Percentiles rank a stretch among this genome's conserved stretches.
phyloP scores from a whole-genome alignment of 139 green algal genomes.

The Spirogloea muscicola region DNA sequence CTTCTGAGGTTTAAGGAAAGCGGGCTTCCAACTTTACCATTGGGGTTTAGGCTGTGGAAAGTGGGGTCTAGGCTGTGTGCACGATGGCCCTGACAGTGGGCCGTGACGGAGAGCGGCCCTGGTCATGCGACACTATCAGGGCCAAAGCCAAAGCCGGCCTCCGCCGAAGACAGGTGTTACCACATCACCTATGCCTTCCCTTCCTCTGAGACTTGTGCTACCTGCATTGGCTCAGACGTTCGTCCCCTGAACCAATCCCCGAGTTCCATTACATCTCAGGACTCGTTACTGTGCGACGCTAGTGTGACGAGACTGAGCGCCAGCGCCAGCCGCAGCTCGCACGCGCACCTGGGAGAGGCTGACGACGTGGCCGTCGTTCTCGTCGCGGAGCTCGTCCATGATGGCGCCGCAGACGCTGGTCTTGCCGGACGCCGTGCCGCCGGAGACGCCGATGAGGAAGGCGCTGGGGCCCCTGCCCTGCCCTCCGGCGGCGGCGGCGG shows the following conservation, averaged over 20 bases:
- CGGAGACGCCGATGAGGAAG: conserved; percentile 75
- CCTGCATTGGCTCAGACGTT: too few species aligned
- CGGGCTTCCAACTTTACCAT: background rate
- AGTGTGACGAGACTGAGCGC: background rate
- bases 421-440: conserved; percentile 77
- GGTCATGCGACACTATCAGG: background rate
- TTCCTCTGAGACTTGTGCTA: too few species aligned
- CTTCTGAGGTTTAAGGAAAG: background rate
- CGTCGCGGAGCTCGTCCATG: conserved; percentile 11
- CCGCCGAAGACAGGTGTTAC: background rate
- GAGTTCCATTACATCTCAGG: too few species aligned
- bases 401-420: conserved; percentile 82
- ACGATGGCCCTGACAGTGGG: background rate
- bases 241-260: too few species aligned
- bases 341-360: conserved; percentile 1
- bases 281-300: background rate
- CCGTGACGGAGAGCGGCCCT: background rate
- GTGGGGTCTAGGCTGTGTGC: background rate
- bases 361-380: background rate
- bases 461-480: too few species aligned
- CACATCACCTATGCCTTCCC: too few species aligned
- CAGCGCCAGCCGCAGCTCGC: background rate
- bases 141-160: background rate
- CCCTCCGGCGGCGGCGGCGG: too few species aligned
- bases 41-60: background rate